phyloP scores from a whole-genome alignment of 768 basidiomycete species.

The Leccinum imitatum region DNA sequence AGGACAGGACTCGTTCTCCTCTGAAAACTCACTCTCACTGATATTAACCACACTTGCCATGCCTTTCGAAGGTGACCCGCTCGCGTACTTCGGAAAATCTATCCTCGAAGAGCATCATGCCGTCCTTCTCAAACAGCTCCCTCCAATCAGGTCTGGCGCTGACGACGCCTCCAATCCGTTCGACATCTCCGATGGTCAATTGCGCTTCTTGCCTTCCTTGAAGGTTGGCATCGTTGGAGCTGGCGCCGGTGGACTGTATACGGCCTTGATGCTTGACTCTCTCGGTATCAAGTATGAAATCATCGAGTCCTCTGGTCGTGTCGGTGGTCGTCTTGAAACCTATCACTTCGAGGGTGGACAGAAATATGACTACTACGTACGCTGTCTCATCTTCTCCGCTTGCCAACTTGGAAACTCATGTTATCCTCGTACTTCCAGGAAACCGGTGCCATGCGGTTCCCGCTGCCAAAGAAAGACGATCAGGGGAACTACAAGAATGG shows the following conservation, averaged over 20 bases:
- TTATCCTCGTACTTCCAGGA: too few relatives aligned
- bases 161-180: background rate
- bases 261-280: slow-evolving; percentile 45
- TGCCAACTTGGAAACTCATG: too few relatives aligned
- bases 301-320: slow-evolving; percentile 40
- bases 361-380: too few relatives aligned
- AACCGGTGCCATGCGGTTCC: too few relatives aligned
- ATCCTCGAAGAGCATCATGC: slow-evolving; percentile 16
- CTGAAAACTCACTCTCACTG: background rate
- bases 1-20: background rate
- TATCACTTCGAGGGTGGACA: too few relatives aligned
- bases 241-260: slow-evolving; percentile 37
- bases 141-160: background rate
- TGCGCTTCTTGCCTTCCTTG: slow-evolving; percentile 1
- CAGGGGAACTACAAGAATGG: too few relatives aligned
- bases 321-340: too few relatives aligned
- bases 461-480: too few relatives aligned
- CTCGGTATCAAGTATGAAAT: slow-evolving; percentile 45
- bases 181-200: background rate
- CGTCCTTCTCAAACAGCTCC: slow-evolving; percentile 7
- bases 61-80: slow-evolving; percentile 18
- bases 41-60: background rate
- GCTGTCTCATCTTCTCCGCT: too few relatives aligned
- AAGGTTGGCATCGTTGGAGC: slow-evolving; percentile 25
- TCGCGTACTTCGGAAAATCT: slow-evolving; percentile 16